Evolutionary conservation across 179 eudicot genomes (phyloP), one percentile per base, ranked within the genome.

Genomic region (Kewa caespitosa): DNA sequence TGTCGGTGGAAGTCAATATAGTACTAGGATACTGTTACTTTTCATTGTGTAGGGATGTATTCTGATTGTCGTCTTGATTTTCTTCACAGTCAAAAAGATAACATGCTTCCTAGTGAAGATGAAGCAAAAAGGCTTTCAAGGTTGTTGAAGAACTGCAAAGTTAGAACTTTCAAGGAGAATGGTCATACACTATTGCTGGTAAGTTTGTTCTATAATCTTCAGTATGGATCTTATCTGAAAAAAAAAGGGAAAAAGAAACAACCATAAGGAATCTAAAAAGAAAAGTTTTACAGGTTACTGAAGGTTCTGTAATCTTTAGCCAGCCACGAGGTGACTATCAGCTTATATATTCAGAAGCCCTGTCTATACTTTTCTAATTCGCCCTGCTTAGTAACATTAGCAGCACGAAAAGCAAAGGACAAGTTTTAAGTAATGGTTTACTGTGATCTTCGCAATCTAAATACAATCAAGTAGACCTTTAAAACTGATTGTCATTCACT

Each of bases 171-270:
- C 63, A 75, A 85, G 70, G 87, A 90, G 64, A 88, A 86, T 81
- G 95, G 97, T 13, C 98, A 93, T 73, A 81, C 87, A 32, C 87
- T 93, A 78, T 72, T 93, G 73, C 38, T 93, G 88, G 97, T 91
- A 84, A 28, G 89, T 69, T 76, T 72, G 30, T 38, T 46, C 61
- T 37, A 43, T 42, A 22, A 32, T 43, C 30, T 67, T 32, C 11
- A 2, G 18, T 1, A 27, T 67, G 33, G 54, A 43, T 2, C 28
- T 41, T 39, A 39, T 17, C 20, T 12, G 54, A 46, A 3, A 46
- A 46, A 23, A 13, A 12, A 12, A 46, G 4, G 54, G 54, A 46
- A 23, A 3, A 23, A 46, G 20, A 17, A 46, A 46, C 4, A 23
- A 23, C 20, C 15, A 46, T 3, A 3, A 2, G 13, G 54, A 12